phyloP scores from a whole-genome alignment of 306 rosid species.

The Castanea crenata region DNA sequence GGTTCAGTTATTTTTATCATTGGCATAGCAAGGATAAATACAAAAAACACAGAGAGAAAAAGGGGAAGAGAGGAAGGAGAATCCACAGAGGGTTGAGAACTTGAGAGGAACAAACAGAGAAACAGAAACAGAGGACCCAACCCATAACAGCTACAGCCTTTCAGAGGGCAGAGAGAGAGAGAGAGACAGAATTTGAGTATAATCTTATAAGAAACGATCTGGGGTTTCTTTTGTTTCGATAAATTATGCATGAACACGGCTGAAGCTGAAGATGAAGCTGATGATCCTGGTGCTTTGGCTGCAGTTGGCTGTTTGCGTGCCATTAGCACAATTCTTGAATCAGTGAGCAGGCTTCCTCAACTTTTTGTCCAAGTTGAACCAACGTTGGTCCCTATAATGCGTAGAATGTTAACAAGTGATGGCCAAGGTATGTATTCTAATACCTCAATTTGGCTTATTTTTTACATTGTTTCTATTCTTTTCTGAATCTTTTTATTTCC shows the following conservation, averaged over 20 bases:
- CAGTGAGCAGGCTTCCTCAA: constrained; percentile 94
- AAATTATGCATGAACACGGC: constrained; percentile 64
- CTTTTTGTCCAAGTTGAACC: constrained; percentile 83
- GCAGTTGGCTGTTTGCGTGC: constrained; percentile 99
- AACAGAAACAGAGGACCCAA: neutral
- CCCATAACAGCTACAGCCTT: neutral
- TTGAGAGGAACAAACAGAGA: neutral
- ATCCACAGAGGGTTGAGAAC: neutral
- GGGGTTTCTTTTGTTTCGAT: constrained; percentile 15
- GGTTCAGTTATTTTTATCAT: constrained; percentile 14
- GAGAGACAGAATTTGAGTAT: neutral
- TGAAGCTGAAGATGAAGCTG: constrained; percentile 89
- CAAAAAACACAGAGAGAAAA: neutral
- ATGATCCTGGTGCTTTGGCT: constrained; percentile 91
- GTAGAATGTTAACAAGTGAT: constrained; percentile 83
- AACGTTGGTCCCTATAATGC: constrained; percentile 90
- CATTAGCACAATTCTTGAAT: constrained; percentile 92
- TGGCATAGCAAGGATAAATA: constrained; percentile 35
- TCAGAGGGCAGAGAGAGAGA: neutral
- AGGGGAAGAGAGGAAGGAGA: constrained; percentile 5
- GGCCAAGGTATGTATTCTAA: constrained; percentile 71
- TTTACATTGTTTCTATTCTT: neutral
- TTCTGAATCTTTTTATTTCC: too few relatives aligned
- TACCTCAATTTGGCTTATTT: neutral
- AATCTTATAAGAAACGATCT: constrained; percentile 27